Base-by-base conservation (phyloP, 192 early-diverging fungal species). In the Obelidium mucronatum region DNA sequence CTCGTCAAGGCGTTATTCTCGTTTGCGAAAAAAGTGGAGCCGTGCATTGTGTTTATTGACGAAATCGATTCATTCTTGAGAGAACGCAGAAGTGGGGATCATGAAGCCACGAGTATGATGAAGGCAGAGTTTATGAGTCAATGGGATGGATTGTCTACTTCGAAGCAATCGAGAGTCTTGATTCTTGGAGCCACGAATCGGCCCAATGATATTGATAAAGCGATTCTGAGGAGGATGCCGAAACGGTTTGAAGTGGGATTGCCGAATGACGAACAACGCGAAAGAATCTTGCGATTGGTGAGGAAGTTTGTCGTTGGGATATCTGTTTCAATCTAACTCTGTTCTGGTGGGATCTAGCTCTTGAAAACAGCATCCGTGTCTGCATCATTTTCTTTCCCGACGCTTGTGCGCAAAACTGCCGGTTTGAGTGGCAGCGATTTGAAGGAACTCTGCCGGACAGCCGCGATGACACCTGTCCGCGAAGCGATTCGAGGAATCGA, bases 61-160 rank as follows among this genome's bases (percentile, higher is more conserved):
- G 98, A 99, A 79, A 98, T 99, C 62, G 98, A 99, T 80, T 94
- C 94, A 15, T 98, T 99, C 80, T 79, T 99, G 74, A 88, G 96
- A 30, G 96, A 98, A 55, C 89, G 96, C 87, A 76, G 93, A 88
- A 79, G 76, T 54, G 91, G 86, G 48, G 98, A 99, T 81, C 96
- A 99, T 75, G 98, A 99, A 83, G 95, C 94, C 42, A 98, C 95
- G 51, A 86, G 90, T 42, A 98, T 98, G 89, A 99, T 99, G 97
- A 99, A 99, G 86, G 97, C 98, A 26, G 98, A 98, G 85, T 99
- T 98, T 79, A 98, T 99, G 96, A 84, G 91, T 60, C 89, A 98
- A 75, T 99, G 98, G 98, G 98, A 99, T 81, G 98, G 98, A 3
- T 83, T 99, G 70, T 91, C 92, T 1, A 74, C 72, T 13, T 87